Evolutionary conservation across 768 basidiomycete species (phyloP).

Genomic region (Russula compacta): DNA sequence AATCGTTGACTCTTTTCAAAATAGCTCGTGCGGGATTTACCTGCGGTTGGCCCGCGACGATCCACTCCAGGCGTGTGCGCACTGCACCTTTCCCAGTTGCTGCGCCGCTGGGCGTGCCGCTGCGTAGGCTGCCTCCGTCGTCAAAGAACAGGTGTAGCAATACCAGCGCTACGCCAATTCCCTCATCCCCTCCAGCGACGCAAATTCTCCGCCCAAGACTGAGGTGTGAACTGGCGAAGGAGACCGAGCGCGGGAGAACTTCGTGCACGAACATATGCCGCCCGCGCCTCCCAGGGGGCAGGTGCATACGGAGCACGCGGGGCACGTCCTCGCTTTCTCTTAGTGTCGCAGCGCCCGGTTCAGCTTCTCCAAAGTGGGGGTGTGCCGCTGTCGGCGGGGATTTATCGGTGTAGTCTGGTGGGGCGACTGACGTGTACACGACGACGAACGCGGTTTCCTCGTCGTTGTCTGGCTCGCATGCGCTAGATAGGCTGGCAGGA

Average conservation of each 20-base stretch:
- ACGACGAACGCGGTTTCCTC: slow-evolving; percentile 26
- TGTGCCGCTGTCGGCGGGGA: neutral
- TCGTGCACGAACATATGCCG: slow-evolving; percentile 39
- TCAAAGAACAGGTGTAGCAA: slow-evolving; percentile 52
- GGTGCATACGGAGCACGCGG: slow-evolving; percentile 23
- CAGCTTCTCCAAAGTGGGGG: neutral
- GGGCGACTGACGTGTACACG: slow-evolving; percentile 17
- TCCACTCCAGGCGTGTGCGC: slow-evolving; percentile 73
- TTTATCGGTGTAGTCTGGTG: neutral
- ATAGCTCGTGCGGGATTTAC: slow-evolving; percentile 81
- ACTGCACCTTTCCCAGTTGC: slow-evolving; percentile 50
- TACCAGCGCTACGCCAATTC: slow-evolving; percentile 54
- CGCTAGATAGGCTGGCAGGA: slow-evolving; percentile 1
- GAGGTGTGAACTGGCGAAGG: slow-evolving; percentile 39
- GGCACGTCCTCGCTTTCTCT: neutral
- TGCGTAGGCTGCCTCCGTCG: slow-evolving; percentile 32
- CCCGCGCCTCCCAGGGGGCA: slow-evolving; percentile 43
- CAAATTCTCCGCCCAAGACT: slow-evolving; percentile 35
- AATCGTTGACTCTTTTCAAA: slow-evolving; percentile 72
- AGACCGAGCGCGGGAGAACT: slow-evolving; percentile 40
- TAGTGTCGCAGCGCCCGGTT: neutral
- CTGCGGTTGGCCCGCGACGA: slow-evolving; percentile 62
- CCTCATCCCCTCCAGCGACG: slow-evolving; percentile 49
- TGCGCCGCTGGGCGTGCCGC: neutral
- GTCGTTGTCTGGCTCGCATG: neutral